Percentiles rank a stretch among this genome's conserved stretches.
Evolutionary conservation across 306 rosid species (phyloP).

Genomic region (Alnus glutinosa): DNA sequence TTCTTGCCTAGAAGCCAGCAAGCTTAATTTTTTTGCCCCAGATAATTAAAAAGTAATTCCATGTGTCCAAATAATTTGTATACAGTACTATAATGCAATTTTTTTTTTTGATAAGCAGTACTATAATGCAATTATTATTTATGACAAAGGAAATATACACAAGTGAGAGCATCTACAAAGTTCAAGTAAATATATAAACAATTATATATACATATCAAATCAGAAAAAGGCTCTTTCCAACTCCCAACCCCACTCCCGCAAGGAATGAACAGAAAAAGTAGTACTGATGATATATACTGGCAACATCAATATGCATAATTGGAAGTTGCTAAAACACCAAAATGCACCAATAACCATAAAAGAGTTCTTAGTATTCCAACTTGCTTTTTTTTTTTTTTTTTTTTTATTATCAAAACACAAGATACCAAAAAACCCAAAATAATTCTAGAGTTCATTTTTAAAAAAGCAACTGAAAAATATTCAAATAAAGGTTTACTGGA

Average conservation of each 20-base stretch:
- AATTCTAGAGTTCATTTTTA: background rate
- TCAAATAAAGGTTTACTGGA: constrained; percentile 3
- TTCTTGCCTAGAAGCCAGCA: background rate
- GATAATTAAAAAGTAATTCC: background rate
- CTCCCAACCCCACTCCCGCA: background rate
- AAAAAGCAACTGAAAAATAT: background rate
- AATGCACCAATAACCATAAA: background rate
- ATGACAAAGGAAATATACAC: background rate
- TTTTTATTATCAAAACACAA: background rate
- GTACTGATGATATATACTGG: background rate
- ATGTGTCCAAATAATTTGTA: background rate
- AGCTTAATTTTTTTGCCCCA: background rate
- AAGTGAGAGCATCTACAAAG: no score
- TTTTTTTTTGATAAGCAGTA: background rate
- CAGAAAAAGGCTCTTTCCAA: background rate
- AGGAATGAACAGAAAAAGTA: background rate
- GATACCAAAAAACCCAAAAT: background rate
- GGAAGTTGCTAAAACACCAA: constrained; percentile 3
- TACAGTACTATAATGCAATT: background rate
- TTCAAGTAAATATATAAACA: background rate
- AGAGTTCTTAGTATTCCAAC: background rate
- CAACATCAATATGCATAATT: background rate
- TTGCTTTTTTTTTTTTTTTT: background rate
- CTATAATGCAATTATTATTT: background rate
- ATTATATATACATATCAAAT: background rate